Percentiles rank a stretch among this genome's conserved stretches.
phyloP scores from a whole-genome alignment of 78 protist species.

The Polysphondylium violaceum region DNA sequence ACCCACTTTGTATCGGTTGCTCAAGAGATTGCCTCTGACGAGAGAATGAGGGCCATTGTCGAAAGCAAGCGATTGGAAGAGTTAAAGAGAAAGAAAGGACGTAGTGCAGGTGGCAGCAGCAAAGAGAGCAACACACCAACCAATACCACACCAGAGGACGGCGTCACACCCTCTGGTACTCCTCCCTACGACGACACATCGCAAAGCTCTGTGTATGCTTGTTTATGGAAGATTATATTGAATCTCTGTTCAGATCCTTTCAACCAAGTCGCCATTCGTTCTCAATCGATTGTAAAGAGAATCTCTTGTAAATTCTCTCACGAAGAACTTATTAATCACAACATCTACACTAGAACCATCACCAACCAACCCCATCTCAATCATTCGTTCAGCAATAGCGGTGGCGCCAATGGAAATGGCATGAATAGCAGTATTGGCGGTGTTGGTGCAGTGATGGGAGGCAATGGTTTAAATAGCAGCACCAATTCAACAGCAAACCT shows the following conservation, averaged over 20 bases:
- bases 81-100: constrained; percentile 22
- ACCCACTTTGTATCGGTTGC: constrained; percentile 68
- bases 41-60: constrained; percentile 18
- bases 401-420: neutral
- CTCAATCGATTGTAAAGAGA: constrained; percentile 56
- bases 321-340: constrained; percentile 47
- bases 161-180: neutral
- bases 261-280: constrained; percentile 49
- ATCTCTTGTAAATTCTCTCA: constrained; percentile 23
- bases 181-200: constrained; percentile 8
- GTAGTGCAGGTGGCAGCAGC: neutral
- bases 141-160: neutral
- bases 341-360: neutral
- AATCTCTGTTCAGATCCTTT: constrained; percentile 76
- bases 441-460: no score
- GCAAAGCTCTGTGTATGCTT: constrained; percentile 56
- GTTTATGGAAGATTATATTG: constrained; percentile 77
- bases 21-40: constrained; percentile 73
- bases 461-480: neutral
- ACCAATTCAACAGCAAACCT: neutral
- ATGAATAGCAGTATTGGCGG: constrained; percentile 17
- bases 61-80: constrained; percentile 62
- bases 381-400: neutral
- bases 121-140: neutral
- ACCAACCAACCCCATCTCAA: neutral